Evolutionary conservation across 306 rosid genomes (phyloP).

Genomic region (Argentina anserina): DNA sequence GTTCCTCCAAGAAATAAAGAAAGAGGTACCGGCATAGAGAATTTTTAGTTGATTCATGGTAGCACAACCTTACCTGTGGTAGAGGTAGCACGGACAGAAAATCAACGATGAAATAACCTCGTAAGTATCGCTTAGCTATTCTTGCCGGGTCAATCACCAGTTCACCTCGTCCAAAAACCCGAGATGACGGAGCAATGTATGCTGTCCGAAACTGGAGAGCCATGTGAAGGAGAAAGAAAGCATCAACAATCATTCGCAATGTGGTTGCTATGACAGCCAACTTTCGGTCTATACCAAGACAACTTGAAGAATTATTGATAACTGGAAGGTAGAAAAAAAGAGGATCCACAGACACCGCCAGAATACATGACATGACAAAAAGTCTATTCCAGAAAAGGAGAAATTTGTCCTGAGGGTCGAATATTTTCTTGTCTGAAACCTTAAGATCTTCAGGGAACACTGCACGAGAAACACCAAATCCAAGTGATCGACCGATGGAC

Average conservation of each 20-base stretch:
- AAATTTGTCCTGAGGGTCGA: slow-evolving; percentile 88
- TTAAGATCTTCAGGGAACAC: slow-evolving; percentile 96
- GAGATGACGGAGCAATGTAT: slow-evolving; percentile 96
- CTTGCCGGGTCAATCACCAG: slow-evolving; percentile 87
- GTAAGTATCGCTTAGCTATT: slow-evolving; percentile 88
- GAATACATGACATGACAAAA: slow-evolving; percentile 77
- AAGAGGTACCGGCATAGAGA: slow-evolving; percentile 9
- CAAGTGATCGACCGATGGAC: slow-evolving; percentile 80
- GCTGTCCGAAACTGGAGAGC: slow-evolving; percentile 97
- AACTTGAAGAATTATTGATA: slow-evolving; percentile 43
- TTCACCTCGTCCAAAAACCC: slow-evolving; percentile 99
- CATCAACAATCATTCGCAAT: slow-evolving; percentile 75
- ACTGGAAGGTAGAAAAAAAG: slow-evolving; percentile 90
- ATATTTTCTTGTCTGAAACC: slow-evolving; percentile 83
- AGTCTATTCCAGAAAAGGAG: slow-evolving; percentile 78
- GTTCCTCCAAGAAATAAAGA: neutral
- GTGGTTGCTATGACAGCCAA: slow-evolving; percentile 78
- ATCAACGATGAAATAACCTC: slow-evolving; percentile 71
- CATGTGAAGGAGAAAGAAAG: slow-evolving; percentile 86
- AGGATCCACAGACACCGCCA: slow-evolving; percentile 91
- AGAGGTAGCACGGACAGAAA: slow-evolving; percentile 79
- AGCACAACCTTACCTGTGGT: slow-evolving; percentile 71
- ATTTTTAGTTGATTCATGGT: slow-evolving; percentile 14
- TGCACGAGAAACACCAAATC: slow-evolving; percentile 81
- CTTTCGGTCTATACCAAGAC: slow-evolving; percentile 79